These are phyloP conservation scores for Microdochium nivale DNA, from an alignment of 2,329 filamentous ascomycete genomes.

Conservation along the genomic window DNA sequence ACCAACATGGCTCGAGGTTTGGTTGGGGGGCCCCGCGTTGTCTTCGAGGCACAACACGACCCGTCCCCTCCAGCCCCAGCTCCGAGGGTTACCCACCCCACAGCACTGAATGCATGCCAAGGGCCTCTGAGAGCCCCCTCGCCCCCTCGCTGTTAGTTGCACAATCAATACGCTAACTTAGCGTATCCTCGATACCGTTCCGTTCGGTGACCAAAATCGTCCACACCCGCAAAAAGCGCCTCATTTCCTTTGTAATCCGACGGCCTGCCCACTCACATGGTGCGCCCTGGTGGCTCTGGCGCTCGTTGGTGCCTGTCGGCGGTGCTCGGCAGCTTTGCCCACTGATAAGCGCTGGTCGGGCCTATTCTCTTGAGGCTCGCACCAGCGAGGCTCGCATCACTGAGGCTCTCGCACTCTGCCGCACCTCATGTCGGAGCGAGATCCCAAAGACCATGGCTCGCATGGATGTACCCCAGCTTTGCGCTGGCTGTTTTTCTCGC, in stretches of 20 bases:
- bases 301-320: neutral
- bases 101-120: too few species aligned
- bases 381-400: too few species aligned
- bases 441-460: too few species aligned
- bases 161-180: too few species aligned
- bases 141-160: too few species aligned
- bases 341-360: neutral
- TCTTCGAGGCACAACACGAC: neutral
- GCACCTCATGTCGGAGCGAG: too few species aligned
- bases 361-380: neutral
- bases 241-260: neutral
- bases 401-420: neutral
- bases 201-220: neutral
- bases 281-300: neutral
- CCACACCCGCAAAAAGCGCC: neutral
- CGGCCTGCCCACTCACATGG: neutral
- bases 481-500: neutral
- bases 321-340: neutral
- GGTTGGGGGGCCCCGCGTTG: too few species aligned
- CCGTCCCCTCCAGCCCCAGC: neutral
- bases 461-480: neutral
- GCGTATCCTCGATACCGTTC: neutral
- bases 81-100: neutral
- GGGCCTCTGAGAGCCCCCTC: too few species aligned
- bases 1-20: too few species aligned